These are phyloP conservation scores for Starmera dryadoides DNA, from an alignment of 805 yeast species.

Conservation along the genomic window DNA sequence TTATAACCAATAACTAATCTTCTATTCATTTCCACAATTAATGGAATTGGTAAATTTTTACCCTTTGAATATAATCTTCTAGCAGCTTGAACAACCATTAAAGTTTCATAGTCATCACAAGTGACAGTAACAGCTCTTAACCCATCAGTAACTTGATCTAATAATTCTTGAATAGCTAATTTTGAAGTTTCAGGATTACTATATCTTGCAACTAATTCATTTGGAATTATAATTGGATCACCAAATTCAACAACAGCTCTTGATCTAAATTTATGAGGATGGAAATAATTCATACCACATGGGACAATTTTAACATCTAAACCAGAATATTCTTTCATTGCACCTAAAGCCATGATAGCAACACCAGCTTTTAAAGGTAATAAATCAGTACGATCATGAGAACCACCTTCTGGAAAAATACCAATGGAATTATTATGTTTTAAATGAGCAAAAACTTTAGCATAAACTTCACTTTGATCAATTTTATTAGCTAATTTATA, in stretches of 20 bases:
- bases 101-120: slow-evolving; percentile 82
- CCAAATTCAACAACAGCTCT: slow-evolving; percentile 96
- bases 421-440: slow-evolving; percentile 80
- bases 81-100: slow-evolving; percentile 87
- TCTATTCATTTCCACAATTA: slow-evolving; percentile 87
- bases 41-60: slow-evolving; percentile 66
- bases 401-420: slow-evolving; percentile 97
- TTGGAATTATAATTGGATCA: slow-evolving; percentile 63
- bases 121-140: slow-evolving; percentile 81
- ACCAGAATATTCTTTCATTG: slow-evolving; percentile 70
- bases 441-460: slow-evolving; percentile 77
- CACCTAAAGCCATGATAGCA: slow-evolving; percentile 96
- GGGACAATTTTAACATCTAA: slow-evolving; percentile 86
- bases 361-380: slow-evolving; percentile 96
- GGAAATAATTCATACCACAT: slow-evolving; percentile 96
- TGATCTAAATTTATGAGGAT: slow-evolving; percentile 90
- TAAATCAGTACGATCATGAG: slow-evolving; percentile 89
- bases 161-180: slow-evolving; percentile 65
- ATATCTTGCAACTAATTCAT: slow-evolving; percentile 59
- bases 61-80: slow-evolving; percentile 81
- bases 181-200: slow-evolving; percentile 54
- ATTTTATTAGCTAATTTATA: slow-evolving; percentile 77
- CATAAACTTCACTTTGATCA: slow-evolving; percentile 80
- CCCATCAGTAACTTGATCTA: slow-evolving; percentile 66
- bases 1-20: slow-evolving; percentile 78